A percentile compares a stretch with the other conserved stretches of the same genome.
phyloP scores from a whole-genome alignment of 2,329 filamentous ascomycete genomes.

The Verticillium albo-atrum region DNA sequence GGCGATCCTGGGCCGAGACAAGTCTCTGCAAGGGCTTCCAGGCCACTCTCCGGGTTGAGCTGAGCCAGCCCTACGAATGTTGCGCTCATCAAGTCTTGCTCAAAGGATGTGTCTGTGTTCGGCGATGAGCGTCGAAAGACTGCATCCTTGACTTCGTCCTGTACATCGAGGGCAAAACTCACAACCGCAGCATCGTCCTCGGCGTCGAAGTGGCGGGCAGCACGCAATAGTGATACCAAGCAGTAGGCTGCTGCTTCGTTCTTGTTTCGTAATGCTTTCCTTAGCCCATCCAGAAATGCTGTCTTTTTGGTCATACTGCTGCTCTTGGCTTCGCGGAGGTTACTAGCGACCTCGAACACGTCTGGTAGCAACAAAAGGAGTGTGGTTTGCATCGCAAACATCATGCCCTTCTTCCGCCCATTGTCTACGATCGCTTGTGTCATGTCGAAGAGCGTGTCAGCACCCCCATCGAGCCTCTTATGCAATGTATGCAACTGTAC shows the following conservation, averaged over 20 bases:
- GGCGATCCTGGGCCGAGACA: slow-evolving; percentile 56
- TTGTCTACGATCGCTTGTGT: slow-evolving; percentile 57
- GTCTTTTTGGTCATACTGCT: slow-evolving; percentile 62
- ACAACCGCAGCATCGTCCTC: slow-evolving; percentile 60
- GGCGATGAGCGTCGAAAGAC: slow-evolving; percentile 53
- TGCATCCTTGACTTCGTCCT: slow-evolving; percentile 63
- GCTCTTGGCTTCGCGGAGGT: slow-evolving; percentile 59
- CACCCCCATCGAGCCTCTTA: slow-evolving; percentile 58
- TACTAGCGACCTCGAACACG: slow-evolving; percentile 66
- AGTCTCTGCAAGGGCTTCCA: slow-evolving; percentile 50
- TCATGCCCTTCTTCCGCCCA: slow-evolving; percentile 46
- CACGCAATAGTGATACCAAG: slow-evolving; percentile 57
- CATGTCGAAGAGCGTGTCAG: slow-evolving; percentile 68
- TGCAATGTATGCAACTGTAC: slow-evolving; percentile 57
- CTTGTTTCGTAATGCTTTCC: slow-evolving; percentile 58
- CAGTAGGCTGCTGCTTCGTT: slow-evolving; percentile 66
- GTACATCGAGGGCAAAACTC: slow-evolving; percentile 65
- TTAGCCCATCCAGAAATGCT: slow-evolving; percentile 57
- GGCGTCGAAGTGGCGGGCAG: slow-evolving; percentile 58
- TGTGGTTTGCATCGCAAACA: slow-evolving; percentile 60
- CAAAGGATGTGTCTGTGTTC: slow-evolving; percentile 47
- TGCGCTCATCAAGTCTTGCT: slow-evolving; percentile 61
- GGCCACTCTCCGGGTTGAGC: slow-evolving; percentile 54
- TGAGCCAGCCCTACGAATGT: slow-evolving; percentile 62
- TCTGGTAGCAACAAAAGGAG: slow-evolving; percentile 62